A percentile compares a stretch with the other conserved stretches of the same genome.
Evolutionary conservation across 768 basidiomycete genomes (phyloP).

Genomic region (Mycena galopus): DNA sequence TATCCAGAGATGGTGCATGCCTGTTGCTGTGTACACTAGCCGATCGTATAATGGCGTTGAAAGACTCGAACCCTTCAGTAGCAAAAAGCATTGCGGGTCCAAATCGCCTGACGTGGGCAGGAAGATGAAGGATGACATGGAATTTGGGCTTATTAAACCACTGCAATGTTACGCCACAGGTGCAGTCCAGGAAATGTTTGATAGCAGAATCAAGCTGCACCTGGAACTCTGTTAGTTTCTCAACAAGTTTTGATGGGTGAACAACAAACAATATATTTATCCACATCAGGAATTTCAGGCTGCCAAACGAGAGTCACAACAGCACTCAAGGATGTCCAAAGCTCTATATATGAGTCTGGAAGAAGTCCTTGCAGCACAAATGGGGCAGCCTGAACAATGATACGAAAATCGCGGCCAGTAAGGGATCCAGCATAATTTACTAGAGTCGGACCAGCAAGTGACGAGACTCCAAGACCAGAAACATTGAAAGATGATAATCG

Average conservation of each 20-base stretch:
- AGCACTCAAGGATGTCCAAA: not conserved
- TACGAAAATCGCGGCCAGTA: slow-evolving; percentile 50
- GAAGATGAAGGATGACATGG: not conserved
- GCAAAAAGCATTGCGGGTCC: not conserved
- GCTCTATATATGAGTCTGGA: slow-evolving; percentile 8
- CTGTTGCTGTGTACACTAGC: not conserved
- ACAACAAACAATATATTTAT: not conserved
- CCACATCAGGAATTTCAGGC: not conserved
- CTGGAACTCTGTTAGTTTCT: not conserved
- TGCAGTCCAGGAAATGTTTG: no score
- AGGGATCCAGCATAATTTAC: slow-evolving; percentile 56
- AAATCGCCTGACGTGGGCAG: not conserved
- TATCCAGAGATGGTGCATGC: not conserved
- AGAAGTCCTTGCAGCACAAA: slow-evolving; percentile 56
- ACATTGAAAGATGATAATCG: slow-evolving; percentile 49
- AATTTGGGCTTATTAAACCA: not conserved
- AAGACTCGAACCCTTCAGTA: not conserved
- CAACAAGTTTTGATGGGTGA: not conserved
- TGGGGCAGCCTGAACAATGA: slow-evolving; percentile 52
- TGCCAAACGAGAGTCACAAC: not conserved
- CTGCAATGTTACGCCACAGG: not conserved
- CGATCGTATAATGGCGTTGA: not conserved
- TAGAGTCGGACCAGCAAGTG: slow-evolving; percentile 46
- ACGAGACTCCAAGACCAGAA: slow-evolving; percentile 48
- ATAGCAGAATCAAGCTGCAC: not conserved